Base-by-base conservation (phyloP, 1,139 yeast genomes). In the Pichia sp. region DNA sequence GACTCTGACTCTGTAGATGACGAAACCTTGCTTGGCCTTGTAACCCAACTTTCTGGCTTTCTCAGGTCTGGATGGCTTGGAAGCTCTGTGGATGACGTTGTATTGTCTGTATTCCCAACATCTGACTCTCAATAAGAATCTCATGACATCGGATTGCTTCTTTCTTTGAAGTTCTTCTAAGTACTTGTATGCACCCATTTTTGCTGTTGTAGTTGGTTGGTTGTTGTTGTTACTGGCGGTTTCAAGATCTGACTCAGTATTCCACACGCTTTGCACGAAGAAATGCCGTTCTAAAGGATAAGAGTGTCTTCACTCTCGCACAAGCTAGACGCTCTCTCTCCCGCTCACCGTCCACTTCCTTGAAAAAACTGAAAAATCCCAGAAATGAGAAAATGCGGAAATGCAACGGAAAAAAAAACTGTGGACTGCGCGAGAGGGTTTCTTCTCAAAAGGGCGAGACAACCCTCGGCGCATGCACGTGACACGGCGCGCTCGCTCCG, bases 101-200 rank as follows among this genome's bases (percentile, higher is more conserved):
- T 87, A 87, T 83, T 93, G 99, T 85, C 99, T 92, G 96, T 90
- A 93, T 81, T 93, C 99, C 99, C 99, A 93, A 83, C 97, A 95
- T 88, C 99, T 90, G 85, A 93, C 96, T 80, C 99, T 89, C 81
- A 87, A 89, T 75, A 93, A 83, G 91, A 92, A 93, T 82, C 99
- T 90, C 83, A 89, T 83, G 73, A 93, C 97, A 81, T 93, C 99
- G 74, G 97, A 91, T 85, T 93, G 99, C 87, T 93, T 93, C 95
- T 93, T 93, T 85, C 97, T 92, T 80, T 92, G 95, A 79, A 95
- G 86, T 82, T 93, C 99, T 84, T 93, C 97, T 78, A 93, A 87
- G 80, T 93, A 93, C 80, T 93, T 93, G 95, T 93, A 93, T 84
- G 99, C 99, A 85, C 99, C 98, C 99, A 93, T 89, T 76, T 58